Base-by-base conservation (phyloP, 768 basidiomycete genomes). In the Lepiota venenata region DNA sequence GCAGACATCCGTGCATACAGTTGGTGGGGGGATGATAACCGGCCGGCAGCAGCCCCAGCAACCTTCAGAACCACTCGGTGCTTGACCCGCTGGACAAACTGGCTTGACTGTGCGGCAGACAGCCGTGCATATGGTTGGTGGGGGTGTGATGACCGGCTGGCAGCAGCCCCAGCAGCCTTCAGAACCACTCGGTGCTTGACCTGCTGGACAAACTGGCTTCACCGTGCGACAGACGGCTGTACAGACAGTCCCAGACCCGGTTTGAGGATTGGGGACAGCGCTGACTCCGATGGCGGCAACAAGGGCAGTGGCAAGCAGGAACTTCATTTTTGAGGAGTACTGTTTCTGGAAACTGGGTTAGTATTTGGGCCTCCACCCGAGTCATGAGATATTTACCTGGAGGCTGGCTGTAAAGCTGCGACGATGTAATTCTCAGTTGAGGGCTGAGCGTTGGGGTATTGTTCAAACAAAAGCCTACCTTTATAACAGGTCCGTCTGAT, bases 81-180 rank as follows among this genome's bases (percentile, higher is more conserved):
- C 51, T 38, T 52, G 43, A 16, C 51, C 51, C 5, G 6, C 35
- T 3, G 44, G 51, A 18, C 51, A 46, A 9, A 38, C 43, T 2
- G 51, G 51, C 43, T 45, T 52, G 7, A 25, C 22, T n/a, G 43
- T 7, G 9, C 21, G 51, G 32, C 51, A 52, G 16, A 45, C 22
- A 15, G 20, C 37, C 2, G 25, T 47, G 22, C 52, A 54, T 5
- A 39, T 1, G 0, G 22, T 46, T 1, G 22, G n/a, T 4, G 32
- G 7, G 11, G 27, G 25, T 6, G 46, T 12, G 46, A 35, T 16
- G 18, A 39, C 3, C 4, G 52, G 52, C 27, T 32, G 45, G 22
- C 52, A 53, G 10, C 52, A 54, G 2, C 52, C 52, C 52, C 52
- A 54, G 32, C 52, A 54, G 1, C 52, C 52, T 40, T 54, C 52